Percentiles rank a stretch among this genome's conserved stretches.
These are phyloP conservation scores for Blastobotrys elegans DNA, from an alignment of 1,139 yeast genomes.

Conservation along the genomic window DNA sequence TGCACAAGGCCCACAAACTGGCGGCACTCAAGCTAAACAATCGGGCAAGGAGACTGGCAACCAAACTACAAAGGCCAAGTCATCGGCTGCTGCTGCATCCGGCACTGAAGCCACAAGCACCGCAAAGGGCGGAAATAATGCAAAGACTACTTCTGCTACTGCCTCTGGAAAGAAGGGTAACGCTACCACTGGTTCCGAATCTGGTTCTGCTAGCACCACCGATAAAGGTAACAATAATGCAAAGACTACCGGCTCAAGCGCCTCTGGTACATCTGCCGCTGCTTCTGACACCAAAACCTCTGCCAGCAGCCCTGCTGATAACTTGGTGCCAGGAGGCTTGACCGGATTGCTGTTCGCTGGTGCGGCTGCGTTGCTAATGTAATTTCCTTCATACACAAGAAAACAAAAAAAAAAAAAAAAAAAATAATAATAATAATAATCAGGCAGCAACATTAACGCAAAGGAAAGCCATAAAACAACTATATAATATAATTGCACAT, in stretches of 20 bases:
- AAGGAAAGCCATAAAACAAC: no score
- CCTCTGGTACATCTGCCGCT: neutral
- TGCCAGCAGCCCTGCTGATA: neutral
- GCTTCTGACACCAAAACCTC: conserved; percentile 1
- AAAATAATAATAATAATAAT: no score
- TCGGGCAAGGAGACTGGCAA: neutral
- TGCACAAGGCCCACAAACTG: neutral
- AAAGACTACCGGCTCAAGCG: no score
- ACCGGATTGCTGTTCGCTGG: neutral
- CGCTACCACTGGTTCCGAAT: neutral
- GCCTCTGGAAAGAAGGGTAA: neutral
- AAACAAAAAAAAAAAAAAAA: neutral
- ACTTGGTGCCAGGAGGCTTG: neutral
- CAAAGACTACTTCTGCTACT: neutral
- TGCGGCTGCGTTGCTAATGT: neutral
- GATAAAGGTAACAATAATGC: neutral
- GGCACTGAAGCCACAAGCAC: neutral
- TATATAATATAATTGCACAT: no score
- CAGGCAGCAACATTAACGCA: no score
- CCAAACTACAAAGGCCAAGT: neutral
- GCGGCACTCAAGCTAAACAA: conserved; percentile 4
- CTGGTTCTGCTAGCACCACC: neutral
- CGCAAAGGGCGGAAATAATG: neutral
- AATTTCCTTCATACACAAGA: neutral
- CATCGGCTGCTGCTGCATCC: neutral